phyloP scores from a whole-genome alignment of 73 alveolate species.

The Symbiodinium pilosum region DNA sequence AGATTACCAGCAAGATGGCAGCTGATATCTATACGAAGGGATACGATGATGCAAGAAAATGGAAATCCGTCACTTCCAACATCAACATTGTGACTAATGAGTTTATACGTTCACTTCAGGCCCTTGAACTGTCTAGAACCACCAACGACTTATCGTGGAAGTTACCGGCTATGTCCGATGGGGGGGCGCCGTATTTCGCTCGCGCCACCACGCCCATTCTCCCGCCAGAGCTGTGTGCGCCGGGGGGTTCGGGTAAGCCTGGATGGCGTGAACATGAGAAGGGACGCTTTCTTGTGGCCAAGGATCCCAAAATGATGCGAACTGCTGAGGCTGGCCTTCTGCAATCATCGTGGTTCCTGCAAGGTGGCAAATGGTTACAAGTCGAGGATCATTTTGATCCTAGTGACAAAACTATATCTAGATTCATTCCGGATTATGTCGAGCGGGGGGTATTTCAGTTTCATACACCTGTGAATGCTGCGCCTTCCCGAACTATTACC shows the following conservation, averaged over 20 bases:
- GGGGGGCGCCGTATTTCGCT: neutral
- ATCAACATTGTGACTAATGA: neutral
- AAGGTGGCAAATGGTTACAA: neutral
- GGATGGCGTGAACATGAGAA: no score
- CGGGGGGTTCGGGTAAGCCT: neutral
- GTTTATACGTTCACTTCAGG: neutral
- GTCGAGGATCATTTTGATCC: neutral
- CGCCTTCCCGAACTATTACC: no score
- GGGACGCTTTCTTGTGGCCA: neutral
- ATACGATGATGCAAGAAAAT: neutral
- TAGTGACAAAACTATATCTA: neutral
- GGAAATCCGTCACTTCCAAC: neutral
- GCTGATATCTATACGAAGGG: constrained; percentile 24
- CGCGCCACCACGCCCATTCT: neutral
- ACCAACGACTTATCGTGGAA: neutral
- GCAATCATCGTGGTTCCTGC: neutral
- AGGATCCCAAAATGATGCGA: neutral
- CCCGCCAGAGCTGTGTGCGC: neutral
- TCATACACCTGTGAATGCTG: no score
- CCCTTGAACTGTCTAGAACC: neutral
- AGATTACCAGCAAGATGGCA: constrained; percentile 12
- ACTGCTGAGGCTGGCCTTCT: neutral
- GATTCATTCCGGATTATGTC: neutral
- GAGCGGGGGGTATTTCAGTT: neutral
- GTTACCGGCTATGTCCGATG: neutral